Evolutionary conservation across 1,139 yeast genomes (phyloP), one percentile per base, ranked within the genome.

Genomic region (Protomyces lactucae-debilis): DNA sequence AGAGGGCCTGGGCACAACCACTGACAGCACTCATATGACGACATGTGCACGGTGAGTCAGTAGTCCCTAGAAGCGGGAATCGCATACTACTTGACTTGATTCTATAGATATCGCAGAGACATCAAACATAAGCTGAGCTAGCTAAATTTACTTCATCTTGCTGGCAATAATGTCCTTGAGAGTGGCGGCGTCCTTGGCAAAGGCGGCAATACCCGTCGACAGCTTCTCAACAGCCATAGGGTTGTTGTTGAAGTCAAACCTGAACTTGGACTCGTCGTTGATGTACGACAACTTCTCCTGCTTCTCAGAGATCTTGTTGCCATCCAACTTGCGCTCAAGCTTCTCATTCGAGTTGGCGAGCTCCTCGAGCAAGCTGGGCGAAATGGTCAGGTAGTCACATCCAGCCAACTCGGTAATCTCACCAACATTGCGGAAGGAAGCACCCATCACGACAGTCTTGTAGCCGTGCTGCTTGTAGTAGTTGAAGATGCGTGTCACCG

Each of bases 381-480:
- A 84, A 74, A 93, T 92, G 76, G 99, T 93, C 80, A 93, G 83
- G 85, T 80, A 95, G 78, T 93, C 99, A 76, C 90, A 88, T 78
- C 99, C 99, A 70, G 99, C 98, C 74, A 93, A 84, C 72, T 95
- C 96, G 80, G 87, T 88, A 80, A 93, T 91, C 82, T 93, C 99
- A 72, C 95, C 97, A 70, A 83, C 80, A 83, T 92, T 95, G 86
- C 99, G 92, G 92, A 93, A 93, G 67, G 98, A 92, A 69, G 99
- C 99, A 79, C 99, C 99, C 99, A 93, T 93, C 75, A 93, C 99
- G 77, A 93, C 92, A 79, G 99, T 93, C 75, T 93, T 83, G 86
- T 93, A 93, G 72, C 87, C 95, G 79, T 78, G 90, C 83, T 93
- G 93, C 86, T 93, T 93, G 88, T 93, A 93, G 87, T 93, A 93